Conservation (phyloP, 1,284 basidiomycete genomes). For the Ustilago loliicola region DNA sequence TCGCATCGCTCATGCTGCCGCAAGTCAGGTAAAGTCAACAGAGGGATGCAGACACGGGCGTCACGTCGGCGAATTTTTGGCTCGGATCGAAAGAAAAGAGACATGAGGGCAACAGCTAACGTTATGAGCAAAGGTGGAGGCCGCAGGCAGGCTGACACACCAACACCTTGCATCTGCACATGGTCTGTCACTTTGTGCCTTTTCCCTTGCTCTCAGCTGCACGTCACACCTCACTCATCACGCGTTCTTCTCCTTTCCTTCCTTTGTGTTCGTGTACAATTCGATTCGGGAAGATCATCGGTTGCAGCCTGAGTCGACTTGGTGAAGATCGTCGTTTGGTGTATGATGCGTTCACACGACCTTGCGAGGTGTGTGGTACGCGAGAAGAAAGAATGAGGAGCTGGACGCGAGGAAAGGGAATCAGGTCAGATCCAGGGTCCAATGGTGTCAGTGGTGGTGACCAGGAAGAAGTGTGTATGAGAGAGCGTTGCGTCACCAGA, state of each 20-base stretch:
- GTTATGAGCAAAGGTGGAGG: not conserved
- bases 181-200: constrained; percentile 22
- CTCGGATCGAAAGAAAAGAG: not conserved
- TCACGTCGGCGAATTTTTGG: too few relatives aligned
- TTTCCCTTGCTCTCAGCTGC: not conserved
- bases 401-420: not conserved
- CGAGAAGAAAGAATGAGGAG: not conserved
- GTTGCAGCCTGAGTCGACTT: not conserved
- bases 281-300: not conserved
- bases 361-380: not conserved
- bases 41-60: too few relatives aligned
- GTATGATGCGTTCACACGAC: not conserved
- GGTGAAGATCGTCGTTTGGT: not conserved
- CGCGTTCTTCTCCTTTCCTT: not conserved
- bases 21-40: too few relatives aligned
- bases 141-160: not conserved
- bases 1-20: too few relatives aligned
- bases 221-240: constrained; percentile 25
- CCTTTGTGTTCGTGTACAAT: not conserved
- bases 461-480: not conserved
- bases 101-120: too few relatives aligned
- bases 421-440: constrained; percentile 5
- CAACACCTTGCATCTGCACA: not conserved
- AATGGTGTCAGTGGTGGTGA: constrained; percentile 6
- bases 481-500: constrained; percentile 18